Conservation (phyloP, 345 rosid species). For the Limnanthes douglasii region DNA sequence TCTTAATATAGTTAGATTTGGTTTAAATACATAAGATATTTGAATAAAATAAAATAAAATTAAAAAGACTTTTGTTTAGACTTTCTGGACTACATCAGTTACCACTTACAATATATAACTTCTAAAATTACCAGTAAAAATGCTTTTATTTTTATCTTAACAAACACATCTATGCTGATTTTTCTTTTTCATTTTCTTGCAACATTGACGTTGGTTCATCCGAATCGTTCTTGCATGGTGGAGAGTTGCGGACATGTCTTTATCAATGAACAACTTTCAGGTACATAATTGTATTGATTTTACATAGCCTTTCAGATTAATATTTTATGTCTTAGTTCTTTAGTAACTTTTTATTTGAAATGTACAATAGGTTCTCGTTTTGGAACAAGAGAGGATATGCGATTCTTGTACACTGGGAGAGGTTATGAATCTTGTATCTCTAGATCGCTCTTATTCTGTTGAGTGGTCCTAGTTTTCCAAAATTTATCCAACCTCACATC, state of each 20-base stretch:
- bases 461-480: too few relatives aligned
- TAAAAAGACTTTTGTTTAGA: too few relatives aligned
- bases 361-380: slow-evolving; percentile 41
- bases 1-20: too few relatives aligned
- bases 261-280: slow-evolving; percentile 40
- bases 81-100: too few relatives aligned
- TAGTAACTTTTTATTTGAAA: too few relatives aligned
- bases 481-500: too few relatives aligned
- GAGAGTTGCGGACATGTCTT: slow-evolving; percentile 26
- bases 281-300: slow-evolving; percentile 9
- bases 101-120: too few relatives aligned
- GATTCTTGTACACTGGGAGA: too few relatives aligned
- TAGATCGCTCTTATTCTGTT: slow-evolving; percentile 39
- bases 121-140: neutral
- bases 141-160: neutral
- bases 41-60: too few relatives aligned
- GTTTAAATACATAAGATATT: too few relatives aligned
- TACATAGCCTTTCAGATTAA: neutral
- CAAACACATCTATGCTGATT: too few relatives aligned
- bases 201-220: slow-evolving; percentile 28
- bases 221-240: slow-evolving; percentile 25
- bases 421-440: slow-evolving; percentile 69
- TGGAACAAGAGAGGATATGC: slow-evolving; percentile 23
- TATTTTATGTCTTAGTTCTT: neutral
- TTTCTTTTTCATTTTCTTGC: slow-evolving; percentile 10